Conservation (phyloP, 2,329 filamentous ascomycete genomes). For the Cytospora piceicola region DNA sequence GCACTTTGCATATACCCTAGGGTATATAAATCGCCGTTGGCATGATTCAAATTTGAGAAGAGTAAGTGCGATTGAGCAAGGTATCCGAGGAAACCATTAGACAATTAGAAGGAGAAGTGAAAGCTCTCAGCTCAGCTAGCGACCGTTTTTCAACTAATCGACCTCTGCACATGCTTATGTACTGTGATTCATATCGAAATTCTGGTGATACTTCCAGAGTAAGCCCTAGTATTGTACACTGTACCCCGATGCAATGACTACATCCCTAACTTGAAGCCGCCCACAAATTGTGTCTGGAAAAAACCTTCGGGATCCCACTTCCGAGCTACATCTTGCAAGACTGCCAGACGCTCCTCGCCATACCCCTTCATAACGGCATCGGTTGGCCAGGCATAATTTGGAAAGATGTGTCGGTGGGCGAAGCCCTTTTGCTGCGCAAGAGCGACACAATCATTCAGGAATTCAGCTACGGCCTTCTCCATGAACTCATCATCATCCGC, state of each 20-base stretch:
- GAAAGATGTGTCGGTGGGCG: conserved; percentile 13
- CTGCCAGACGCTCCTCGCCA: conserved; percentile 7
- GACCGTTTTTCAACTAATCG: too few relatives aligned
- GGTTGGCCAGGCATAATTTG: conserved; percentile 19
- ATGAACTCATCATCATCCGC: conserved; percentile 16
- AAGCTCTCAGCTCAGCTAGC: too few relatives aligned
- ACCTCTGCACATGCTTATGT: too few relatives aligned
- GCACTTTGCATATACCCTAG: too few relatives aligned
- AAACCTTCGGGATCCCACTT: conserved; percentile 17
- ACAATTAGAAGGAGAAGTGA: too few relatives aligned
- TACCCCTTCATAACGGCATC: conserved; percentile 13
- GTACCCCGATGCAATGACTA: neutral
- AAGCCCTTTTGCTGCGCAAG: conserved; percentile 4
- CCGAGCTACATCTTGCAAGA: conserved; percentile 3
- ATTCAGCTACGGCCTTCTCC: conserved; percentile 6
- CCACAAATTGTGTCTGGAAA: conserved; percentile 19
- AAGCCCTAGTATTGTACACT: too few relatives aligned
- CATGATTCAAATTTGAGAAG: too few relatives aligned
- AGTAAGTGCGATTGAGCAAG: too few relatives aligned
- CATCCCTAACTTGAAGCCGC: conserved; percentile 9
- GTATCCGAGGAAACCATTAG: too few relatives aligned
- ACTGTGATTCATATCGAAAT: too few relatives aligned
- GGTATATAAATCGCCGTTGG: too few relatives aligned
- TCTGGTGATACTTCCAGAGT: too few relatives aligned
- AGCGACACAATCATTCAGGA: neutral